A percentile compares a stretch with the other conserved stretches of the same genome.
phyloP scores from a whole-genome alignment of 192 early-diverging fungal genomes.

The Backusella tarrabulga region DNA sequence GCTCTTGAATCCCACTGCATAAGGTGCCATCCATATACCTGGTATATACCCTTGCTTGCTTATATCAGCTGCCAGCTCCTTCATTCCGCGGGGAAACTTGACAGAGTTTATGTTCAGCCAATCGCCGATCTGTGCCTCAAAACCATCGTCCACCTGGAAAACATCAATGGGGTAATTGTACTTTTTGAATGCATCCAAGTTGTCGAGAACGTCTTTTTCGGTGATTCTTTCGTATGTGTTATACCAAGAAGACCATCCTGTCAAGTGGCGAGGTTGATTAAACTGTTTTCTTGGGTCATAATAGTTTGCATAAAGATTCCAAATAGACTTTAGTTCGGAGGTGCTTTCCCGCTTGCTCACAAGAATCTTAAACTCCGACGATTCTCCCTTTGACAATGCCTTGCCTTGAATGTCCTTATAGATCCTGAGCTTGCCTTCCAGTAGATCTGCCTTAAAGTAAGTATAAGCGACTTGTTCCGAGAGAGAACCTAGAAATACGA shows the following conservation, averaged over 20 bases:
- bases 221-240: slow-evolving; percentile 43
- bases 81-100: slow-evolving; percentile 49
- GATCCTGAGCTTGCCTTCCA: slow-evolving; percentile 29
- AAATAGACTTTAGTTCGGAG: slow-evolving; percentile 12
- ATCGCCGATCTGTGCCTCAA: slow-evolving; percentile 43
- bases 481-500: slow-evolving; percentile 32
- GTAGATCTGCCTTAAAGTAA: slow-evolving; percentile 42
- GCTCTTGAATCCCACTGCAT: slow-evolving; percentile 38
- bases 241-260: slow-evolving; percentile 51
- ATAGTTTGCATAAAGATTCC: slow-evolving; percentile 33
- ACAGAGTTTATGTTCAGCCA: slow-evolving; percentile 36
- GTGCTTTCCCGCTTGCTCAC: slow-evolving; percentile 18
- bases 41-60: slow-evolving; percentile 31
- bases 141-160: slow-evolving; percentile 54
- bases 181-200: slow-evolving; percentile 23
- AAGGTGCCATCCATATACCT: slow-evolving; percentile 51
- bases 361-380: slow-evolving; percentile 1
- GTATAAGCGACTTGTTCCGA: slow-evolving; percentile 44
- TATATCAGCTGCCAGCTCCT: slow-evolving; percentile 34
- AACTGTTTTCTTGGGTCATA: slow-evolving; percentile 18
- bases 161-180: slow-evolving; percentile 40
- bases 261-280: slow-evolving; percentile 20
- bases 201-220: slow-evolving; percentile 39
- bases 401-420: slow-evolving; percentile 49
- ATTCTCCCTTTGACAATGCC: slow-evolving; percentile 12